A percentile compares a stretch with the other conserved stretches of the same genome.
Conservation (phyloP, 2,329 filamentous ascomycete genomes). For the Ophiostoma tasmaniense region DNA sequence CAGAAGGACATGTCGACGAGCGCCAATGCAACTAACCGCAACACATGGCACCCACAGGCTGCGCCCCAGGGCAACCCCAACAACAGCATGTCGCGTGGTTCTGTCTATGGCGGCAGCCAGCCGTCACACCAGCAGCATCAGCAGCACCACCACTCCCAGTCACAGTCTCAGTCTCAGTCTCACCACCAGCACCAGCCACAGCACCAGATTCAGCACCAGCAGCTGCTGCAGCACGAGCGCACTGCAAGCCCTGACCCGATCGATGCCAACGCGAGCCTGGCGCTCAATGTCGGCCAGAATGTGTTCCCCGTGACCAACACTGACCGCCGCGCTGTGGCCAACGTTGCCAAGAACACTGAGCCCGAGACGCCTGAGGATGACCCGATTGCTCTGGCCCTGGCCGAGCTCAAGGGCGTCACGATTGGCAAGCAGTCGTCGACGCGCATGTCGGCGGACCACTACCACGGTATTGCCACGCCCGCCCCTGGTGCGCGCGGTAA, state of each 20-base stretch:
- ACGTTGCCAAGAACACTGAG: slow-evolving; percentile 49
- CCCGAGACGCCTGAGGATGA: slow-evolving; percentile 57
- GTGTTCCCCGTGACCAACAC: slow-evolving; percentile 86
- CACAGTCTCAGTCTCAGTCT: not conserved
- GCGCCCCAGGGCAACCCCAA: slow-evolving; percentile 12
- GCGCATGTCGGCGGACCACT: slow-evolving; percentile 90
- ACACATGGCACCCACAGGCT: slow-evolving; percentile 47
- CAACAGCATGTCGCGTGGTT: slow-evolving; percentile 15
- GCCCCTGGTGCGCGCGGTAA: slow-evolving; percentile 41
- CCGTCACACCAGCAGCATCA: slow-evolving; percentile 4
- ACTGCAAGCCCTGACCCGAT: slow-evolving; percentile 70
- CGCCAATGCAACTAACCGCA: slow-evolving; percentile 37
- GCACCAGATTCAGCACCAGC: slow-evolving; percentile 22
- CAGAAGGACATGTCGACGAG: slow-evolving; percentile 55
- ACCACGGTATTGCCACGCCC: slow-evolving; percentile 86
- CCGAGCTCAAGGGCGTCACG: slow-evolving; percentile 77
- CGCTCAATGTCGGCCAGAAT: slow-evolving; percentile 90
- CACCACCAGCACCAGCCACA: slow-evolving; percentile 9
- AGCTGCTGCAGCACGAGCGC: slow-evolving; percentile 35
- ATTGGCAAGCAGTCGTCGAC: slow-evolving; percentile 68
- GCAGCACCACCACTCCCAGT: slow-evolving; percentile 4
- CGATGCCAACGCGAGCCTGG: slow-evolving; percentile 84
- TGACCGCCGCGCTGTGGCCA: slow-evolving; percentile 31
- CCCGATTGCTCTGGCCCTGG: slow-evolving; percentile 84
- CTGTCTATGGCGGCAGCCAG: slow-evolving; percentile 11